These are phyloP conservation scores for Colletotrichum sojae DNA, from an alignment of 2,329 filamentous ascomycete species.

Conservation along the genomic window DNA sequence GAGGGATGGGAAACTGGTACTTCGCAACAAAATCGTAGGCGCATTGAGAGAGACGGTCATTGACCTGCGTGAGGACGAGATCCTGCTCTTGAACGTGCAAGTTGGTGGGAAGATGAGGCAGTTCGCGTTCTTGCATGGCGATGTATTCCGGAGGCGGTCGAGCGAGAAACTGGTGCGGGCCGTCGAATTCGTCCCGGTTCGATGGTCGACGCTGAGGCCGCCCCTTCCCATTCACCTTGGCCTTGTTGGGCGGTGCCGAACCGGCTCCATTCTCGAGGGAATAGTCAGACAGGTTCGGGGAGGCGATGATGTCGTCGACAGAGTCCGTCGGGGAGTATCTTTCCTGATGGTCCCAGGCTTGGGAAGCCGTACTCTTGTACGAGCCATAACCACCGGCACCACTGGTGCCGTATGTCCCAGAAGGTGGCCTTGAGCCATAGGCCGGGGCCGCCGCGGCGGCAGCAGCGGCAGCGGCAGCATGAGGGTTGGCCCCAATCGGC, in stretches of 20 bases:
- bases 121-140: constrained; percentile 82
- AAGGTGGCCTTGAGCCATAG: constrained; percentile 59
- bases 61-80: constrained; percentile 83
- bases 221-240: constrained; percentile 63
- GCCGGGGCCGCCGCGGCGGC: constrained; percentile 50
- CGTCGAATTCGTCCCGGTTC: constrained; percentile 91
- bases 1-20: constrained; percentile 90
- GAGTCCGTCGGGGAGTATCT: constrained; percentile 71
- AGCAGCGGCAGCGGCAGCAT: constrained; percentile 55
- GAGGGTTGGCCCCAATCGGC: constrained; percentile 52
- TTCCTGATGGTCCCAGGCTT: constrained; percentile 63
- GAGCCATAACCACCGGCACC: constrained; percentile 50
- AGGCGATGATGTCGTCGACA: constrained; percentile 71
- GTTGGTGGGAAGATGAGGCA: constrained; percentile 86
- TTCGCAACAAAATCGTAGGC: constrained; percentile 93
- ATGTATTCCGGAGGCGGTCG: constrained; percentile 79
- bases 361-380: constrained; percentile 58
- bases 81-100: constrained; percentile 89
- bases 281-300: constrained; percentile 73
- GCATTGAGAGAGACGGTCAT: constrained; percentile 87
- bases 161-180: constrained; percentile 85
- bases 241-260: constrained; percentile 57
- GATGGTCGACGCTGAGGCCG: constrained; percentile 78
- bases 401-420: constrained; percentile 54
- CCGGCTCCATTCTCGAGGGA: constrained; percentile 67